Evolutionary conservation across 495 filamentous ascomycete species (phyloP), one percentile per base, ranked within the genome.

Genomic region (Viridothelium virens): DNA sequence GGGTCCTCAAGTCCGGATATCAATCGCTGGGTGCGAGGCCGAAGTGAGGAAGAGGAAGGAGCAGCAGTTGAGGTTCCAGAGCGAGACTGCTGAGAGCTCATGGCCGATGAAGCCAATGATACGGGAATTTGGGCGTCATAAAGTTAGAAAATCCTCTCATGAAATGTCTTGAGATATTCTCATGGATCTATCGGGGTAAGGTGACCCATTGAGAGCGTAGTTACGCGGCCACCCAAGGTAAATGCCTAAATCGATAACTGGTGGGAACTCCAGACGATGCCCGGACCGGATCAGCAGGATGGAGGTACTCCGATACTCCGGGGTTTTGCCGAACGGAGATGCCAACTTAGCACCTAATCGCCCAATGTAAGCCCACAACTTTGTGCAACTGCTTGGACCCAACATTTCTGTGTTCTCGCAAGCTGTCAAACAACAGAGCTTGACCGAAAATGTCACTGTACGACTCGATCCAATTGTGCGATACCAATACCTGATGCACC

Each of bases 1-100:
- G 71, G 72, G 65, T 76, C 76, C 47, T 74, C 72, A 37, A 78
- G 69, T 9, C 71, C 70, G n/a, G 76, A 77, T 38, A 78, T 77
- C 63, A 78, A 68, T 36, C 76, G 72, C 14, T 71, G 69, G 18
- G 69, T 71, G 5, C 76, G 72, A 2, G 76, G 75, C 16, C 76
- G 70, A 12, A 78, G 67, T 7, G 73, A 68, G 7, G 75, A 74
- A 34, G 73, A 65, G 38, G 56, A 46, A 38, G 65, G 53, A 33
- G 53, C 53, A 33, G 53, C 53, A 34, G 53, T 59, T 59, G 53
- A 59, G 18, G 53, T 59, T 59, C 53, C 53, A 59, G 53, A 59
- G 53, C 53, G 53, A 59, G 53, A 59, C 53, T 33, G 53, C 53
- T n/a, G 31, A 59, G 53, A 59, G 31, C 25, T 59, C 53, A 59